Conservation (phyloP, 345 rosid genomes). For the Eucalyptus pauciflora region DNA sequence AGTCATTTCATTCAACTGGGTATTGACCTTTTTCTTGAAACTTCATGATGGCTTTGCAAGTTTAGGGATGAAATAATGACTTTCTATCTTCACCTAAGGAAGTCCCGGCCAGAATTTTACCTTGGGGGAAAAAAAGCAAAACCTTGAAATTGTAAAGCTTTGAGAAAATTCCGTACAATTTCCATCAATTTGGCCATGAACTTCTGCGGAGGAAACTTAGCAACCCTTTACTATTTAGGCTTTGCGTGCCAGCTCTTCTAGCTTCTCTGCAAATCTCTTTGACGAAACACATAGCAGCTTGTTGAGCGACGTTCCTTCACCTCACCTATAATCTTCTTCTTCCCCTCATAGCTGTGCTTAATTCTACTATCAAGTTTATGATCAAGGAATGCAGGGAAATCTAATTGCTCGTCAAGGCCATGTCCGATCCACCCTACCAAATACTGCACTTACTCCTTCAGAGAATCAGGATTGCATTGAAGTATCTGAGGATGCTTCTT, state of each 20-base stretch:
- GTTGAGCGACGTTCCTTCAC: constrained; percentile 57
- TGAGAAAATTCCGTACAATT: background rate
- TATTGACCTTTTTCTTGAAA: background rate
- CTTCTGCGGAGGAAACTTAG: background rate
- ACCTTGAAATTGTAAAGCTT: background rate
- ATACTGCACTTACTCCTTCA: constrained; percentile 63
- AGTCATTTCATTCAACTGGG: background rate
- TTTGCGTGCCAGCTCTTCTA: background rate
- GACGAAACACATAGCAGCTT: constrained; percentile 54
- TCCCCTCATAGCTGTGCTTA: constrained; percentile 56
- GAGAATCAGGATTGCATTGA: constrained; percentile 41
- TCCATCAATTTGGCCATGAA: background rate
- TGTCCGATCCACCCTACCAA: constrained; percentile 63
- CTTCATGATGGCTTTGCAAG: background rate
- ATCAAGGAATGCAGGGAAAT: constrained; percentile 77
- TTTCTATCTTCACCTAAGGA: background rate
- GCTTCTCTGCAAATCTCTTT: constrained; percentile 28
- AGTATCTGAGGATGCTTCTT: constrained; percentile 75
- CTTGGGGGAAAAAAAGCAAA: background rate
- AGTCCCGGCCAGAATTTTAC: constrained; percentile 2
- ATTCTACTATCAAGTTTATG: constrained; percentile 67
- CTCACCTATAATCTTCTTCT: constrained; percentile 42
- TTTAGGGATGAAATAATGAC: too few relatives aligned
- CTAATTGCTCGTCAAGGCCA: constrained; percentile 45
- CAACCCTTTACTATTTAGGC: background rate